Evolutionary conservation across 2,329 filamentous ascomycete species (phyloP), one percentile per base, ranked within the genome.

Genomic region (Aspergillus novofumigatus): DNA sequence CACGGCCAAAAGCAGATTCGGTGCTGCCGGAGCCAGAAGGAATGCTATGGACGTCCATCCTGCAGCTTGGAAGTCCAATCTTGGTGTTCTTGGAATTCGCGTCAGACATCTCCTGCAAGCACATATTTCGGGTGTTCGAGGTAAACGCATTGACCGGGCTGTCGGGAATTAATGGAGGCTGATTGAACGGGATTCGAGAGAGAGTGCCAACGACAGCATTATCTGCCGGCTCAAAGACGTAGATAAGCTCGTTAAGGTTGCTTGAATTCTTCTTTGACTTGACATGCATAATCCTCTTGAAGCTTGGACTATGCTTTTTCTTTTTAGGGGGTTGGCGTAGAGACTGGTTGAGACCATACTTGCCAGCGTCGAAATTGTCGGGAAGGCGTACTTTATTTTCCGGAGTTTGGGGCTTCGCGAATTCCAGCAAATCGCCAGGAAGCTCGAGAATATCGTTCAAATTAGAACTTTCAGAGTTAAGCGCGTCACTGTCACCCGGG

Each of bases 91-190:
- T 21, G 11, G 20, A 21, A 23, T 47, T 47, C 23, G 21, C 5
- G 14, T 23, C 11, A 26, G 21, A 47, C 38, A 20, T 45, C 17
- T 53, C 41, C 10, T 53, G 41, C 35, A 28, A 42, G 14, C 17
- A 32, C 10, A 23, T n/a, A 48, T 53, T 21, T 10, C 28, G 25
- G 3, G 7, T n/a, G 26, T 45, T 48, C 41, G 20, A n/a, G 17
- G 20, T 45, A 23, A 3, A 47, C 11, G 25, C 51, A 11, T 44
- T 28, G 7, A 20, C 23, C 8, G 51, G 20, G 2, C 25, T 57
- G 21, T 55, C 10, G 2, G 67, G 65, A 38, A 64, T 52, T 23
- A 67, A 52, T 8, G 63, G 59, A 8, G 66, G 62, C 25, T 64
- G 63, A 29, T 64, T 42, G 17, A 63, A 61, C 25, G 52, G 53